Conservation (phyloP, 495 filamentous ascomycete genomes). For the Aspergillus bertholletiae region DNA sequence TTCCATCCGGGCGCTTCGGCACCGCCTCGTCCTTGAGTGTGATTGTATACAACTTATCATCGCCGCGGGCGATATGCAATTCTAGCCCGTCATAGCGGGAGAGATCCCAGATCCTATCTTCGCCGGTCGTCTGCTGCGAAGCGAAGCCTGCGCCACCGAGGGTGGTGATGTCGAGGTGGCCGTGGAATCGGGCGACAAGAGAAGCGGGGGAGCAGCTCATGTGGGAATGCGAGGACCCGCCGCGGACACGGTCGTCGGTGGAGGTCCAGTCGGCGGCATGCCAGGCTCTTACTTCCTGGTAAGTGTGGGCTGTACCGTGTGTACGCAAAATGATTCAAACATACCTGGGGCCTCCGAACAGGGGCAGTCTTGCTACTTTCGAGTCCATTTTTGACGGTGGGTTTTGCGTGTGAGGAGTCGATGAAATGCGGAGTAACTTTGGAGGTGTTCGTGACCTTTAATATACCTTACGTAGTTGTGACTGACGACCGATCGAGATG, state of each 20-base stretch:
- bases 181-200: slow-evolving; percentile 51
- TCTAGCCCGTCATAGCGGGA: slow-evolving; percentile 53
- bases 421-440: too few relatives aligned
- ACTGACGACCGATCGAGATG: too few relatives aligned
- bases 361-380: not conserved
- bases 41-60: slow-evolving; percentile 64
- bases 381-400: too few relatives aligned
- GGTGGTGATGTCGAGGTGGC: slow-evolving; percentile 66
- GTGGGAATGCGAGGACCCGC: slow-evolving; percentile 60
- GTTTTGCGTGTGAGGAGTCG: too few relatives aligned
- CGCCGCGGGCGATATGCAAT: slow-evolving; percentile 28
- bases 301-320: not conserved
- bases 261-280: slow-evolving; percentile 55
- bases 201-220: slow-evolving; percentile 29
- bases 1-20: slow-evolving; percentile 52
- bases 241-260: slow-evolving; percentile 70
- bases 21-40: slow-evolving; percentile 66
- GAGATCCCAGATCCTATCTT: slow-evolving; percentile 51
- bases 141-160: slow-evolving; percentile 84
- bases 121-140: slow-evolving; percentile 62
- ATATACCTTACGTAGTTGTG: too few relatives aligned
- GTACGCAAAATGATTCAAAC: not conserved
- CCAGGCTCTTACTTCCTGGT: slow-evolving; percentile 42
- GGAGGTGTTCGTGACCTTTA: too few relatives aligned
- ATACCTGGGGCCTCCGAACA: slow-evolving; percentile 15